These are phyloP conservation scores for Xylaria sp. DNA, from an alignment of 2,329 filamentous ascomycete species.

Conservation along the genomic window DNA sequence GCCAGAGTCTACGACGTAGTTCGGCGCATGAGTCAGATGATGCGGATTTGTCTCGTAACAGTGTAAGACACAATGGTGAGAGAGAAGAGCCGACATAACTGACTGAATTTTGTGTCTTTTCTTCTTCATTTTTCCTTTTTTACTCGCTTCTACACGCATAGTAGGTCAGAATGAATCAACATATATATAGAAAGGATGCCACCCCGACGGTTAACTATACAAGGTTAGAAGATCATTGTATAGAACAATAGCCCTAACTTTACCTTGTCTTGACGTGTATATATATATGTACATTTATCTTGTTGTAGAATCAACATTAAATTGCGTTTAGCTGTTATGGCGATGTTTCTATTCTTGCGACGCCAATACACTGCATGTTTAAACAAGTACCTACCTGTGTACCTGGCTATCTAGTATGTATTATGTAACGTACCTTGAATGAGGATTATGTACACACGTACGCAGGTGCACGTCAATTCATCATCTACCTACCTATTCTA, in stretches of 20 bases:
- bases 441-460: too few species aligned
- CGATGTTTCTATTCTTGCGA: too few species aligned
- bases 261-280: background rate
- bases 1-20: conserved; percentile 54
- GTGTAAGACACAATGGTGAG: conserved; percentile 35
- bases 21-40: conserved; percentile 55
- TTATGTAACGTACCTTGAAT: too few species aligned
- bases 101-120: background rate
- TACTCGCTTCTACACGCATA: background rate
- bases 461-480: too few species aligned
- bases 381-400: too few species aligned
- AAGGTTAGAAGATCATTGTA: background rate
- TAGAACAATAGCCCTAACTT: background rate
- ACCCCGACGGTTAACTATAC: background rate
- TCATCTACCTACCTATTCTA: too few species aligned
- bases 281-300: background rate
- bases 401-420: too few species aligned
- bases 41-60: conserved; percentile 36
- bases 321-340: too few species aligned
- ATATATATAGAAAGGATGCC: background rate
- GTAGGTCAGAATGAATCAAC: background rate
- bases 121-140: background rate
- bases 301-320: too few species aligned
- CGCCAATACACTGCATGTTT: too few species aligned
- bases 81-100: conserved; percentile 38